Percentiles rank a stretch among this genome's conserved stretches.
Conservation (phyloP, 129 eudicot genomes). For the Flaveria linearis region DNA sequence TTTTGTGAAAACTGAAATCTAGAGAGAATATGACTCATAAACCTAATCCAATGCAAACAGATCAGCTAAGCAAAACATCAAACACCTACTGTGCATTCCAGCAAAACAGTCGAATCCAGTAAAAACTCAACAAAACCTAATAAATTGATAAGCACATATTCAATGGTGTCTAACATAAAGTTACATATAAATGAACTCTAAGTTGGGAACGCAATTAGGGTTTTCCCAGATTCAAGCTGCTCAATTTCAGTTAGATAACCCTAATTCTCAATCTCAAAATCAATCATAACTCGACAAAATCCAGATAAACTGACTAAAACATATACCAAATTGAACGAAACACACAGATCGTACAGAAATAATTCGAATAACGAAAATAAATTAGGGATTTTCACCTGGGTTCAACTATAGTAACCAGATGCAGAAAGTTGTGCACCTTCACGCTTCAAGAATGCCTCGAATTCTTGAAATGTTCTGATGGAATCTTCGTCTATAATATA, state of each 20-base stretch:
- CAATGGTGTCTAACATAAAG: neutral
- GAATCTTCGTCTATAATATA: too few species aligned
- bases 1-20: neutral
- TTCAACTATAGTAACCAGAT: conserved; percentile 1
- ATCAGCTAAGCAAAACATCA: conserved; percentile 17
- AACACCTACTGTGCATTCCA: conserved; percentile 26
- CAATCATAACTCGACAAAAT: conserved; percentile 15
- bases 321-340: too few species aligned
- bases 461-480: too few species aligned
- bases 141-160: neutral
- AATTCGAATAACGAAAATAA: neutral
- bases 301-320: neutral
- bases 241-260: conserved; percentile 3
- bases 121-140: neutral
- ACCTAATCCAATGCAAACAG: neutral
- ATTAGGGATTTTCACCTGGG: conserved; percentile 24
- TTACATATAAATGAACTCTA: neutral
- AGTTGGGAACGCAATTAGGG: neutral
- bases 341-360: neutral
- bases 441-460: neutral
- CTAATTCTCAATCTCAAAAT: conserved; percentile 22
- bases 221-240: neutral
- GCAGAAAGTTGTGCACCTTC: neutral
- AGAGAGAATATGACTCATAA: neutral
- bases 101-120: neutral